Percentiles rank a stretch among this genome's conserved stretches.
Conservation (phyloP, 2,329 filamentous ascomycete genomes). For the Hansfordia pulvinata region DNA sequence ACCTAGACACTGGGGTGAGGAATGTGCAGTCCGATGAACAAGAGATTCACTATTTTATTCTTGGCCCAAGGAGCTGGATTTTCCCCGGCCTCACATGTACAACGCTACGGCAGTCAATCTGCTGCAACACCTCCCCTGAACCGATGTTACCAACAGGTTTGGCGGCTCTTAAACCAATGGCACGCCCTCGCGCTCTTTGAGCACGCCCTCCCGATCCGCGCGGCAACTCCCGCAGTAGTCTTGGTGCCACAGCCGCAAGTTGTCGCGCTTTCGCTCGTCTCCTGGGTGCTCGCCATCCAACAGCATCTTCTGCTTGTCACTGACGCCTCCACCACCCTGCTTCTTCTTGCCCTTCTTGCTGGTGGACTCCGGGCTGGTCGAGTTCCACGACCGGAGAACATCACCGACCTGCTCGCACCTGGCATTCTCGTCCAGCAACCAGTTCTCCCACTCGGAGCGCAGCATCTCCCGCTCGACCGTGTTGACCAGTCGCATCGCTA, state of each 20-base stretch:
- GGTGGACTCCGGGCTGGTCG: constrained; percentile 5
- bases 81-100: too few species aligned
- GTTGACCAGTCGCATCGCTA: constrained; percentile 84
- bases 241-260: constrained; percentile 32
- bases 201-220: constrained; percentile 23
- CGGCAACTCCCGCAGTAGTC: constrained; percentile 43
- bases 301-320: constrained; percentile 18
- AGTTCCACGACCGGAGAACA: constrained; percentile 21
- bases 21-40: too few species aligned
- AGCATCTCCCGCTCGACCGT: constrained; percentile 77
- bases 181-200: constrained; percentile 10
- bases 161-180: constrained; percentile 6
- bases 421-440: constrained; percentile 66
- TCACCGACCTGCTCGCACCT: constrained; percentile 53
- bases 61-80: too few species aligned
- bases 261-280: not conserved
- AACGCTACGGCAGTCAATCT: too few species aligned
- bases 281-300: constrained; percentile 1
- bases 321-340: too few species aligned
- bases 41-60: too few species aligned
- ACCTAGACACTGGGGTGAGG: too few species aligned
- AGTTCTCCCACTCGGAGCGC: constrained; percentile 83
- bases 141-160: too few species aligned
- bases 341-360: constrained; percentile 6
- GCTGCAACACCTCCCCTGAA: too few species aligned